A percentile compares a stretch with the other conserved stretches of the same genome.
These are phyloP conservation scores for Colletotrichum cordylinicola DNA, from an alignment of 2,329 filamentous ascomycete genomes.

Conservation along the genomic window DNA sequence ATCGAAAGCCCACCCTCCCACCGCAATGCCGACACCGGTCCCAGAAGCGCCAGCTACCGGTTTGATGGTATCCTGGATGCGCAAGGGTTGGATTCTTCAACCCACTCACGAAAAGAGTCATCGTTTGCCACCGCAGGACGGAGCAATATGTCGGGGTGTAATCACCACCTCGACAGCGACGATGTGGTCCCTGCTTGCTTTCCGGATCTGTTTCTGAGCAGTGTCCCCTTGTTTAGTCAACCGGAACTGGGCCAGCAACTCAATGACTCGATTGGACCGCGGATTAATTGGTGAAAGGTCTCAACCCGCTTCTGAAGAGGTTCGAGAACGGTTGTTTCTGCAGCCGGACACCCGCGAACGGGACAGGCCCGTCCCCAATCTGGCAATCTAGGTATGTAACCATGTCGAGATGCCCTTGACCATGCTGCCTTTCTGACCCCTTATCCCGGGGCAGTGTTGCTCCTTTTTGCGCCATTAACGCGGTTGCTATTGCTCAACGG, in stretches of 20 bases:
- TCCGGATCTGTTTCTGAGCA: background rate
- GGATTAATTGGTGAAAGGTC: background rate
- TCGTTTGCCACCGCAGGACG: background rate
- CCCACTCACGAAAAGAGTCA: background rate
- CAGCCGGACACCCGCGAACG: background rate
- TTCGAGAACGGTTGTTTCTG: conserved; percentile 14
- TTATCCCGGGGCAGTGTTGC: background rate
- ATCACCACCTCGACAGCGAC: background rate
- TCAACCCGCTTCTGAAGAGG: background rate
- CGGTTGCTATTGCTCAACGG: background rate
- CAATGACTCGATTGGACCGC: conserved; percentile 3
- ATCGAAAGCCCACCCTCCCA: background rate
- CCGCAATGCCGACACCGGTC: conserved; percentile 4
- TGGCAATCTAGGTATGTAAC: conserved; percentile 1
- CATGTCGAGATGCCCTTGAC: conserved; percentile 9
- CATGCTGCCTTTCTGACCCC: background rate
- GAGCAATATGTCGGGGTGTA: background rate
- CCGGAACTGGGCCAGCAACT: background rate
- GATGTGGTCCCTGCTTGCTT: background rate
- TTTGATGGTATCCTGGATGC: background rate
- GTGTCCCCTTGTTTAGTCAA: conserved; percentile 1
- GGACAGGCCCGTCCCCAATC: conserved; percentile 5
- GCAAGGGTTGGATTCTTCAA: background rate
- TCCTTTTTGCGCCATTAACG: conserved; percentile 9
- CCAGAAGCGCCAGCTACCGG: background rate